Conservation (phyloP, 2,329 filamentous ascomycete species). For the Bisporella sp. region DNA sequence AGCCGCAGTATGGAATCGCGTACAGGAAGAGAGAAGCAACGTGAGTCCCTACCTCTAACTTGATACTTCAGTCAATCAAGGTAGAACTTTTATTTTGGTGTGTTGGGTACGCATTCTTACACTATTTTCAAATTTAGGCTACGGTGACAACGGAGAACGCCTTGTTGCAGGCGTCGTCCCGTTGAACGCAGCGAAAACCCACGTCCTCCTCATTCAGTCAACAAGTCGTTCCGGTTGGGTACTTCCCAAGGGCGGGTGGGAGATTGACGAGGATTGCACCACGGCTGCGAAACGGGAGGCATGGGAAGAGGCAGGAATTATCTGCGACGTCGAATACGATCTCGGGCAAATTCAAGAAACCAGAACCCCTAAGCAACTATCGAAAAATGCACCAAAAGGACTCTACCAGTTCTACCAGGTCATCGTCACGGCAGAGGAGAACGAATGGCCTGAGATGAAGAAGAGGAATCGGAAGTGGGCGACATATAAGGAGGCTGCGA, state of each 20-base stretch:
- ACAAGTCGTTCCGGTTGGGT: slow-evolving; percentile 91
- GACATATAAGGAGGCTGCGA: slow-evolving; percentile 72
- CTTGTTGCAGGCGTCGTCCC: slow-evolving; percentile 93
- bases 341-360: slow-evolving; percentile 82
- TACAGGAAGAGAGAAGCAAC: slow-evolving; percentile 71
- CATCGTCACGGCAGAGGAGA: slow-evolving; percentile 77
- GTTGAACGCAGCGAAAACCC: slow-evolving; percentile 75
- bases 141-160: slow-evolving; percentile 85
- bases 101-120: slow-evolving; percentile 21
- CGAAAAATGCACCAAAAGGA: slow-evolving; percentile 53
- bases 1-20: slow-evolving; percentile 64
- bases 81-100: too few species aligned
- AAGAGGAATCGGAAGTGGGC: slow-evolving; percentile 92
- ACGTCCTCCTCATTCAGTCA: slow-evolving; percentile 90
- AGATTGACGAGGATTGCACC: slow-evolving; percentile 82
- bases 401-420: slow-evolving; percentile 81
- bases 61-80: too few species aligned
- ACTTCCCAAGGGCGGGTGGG: slow-evolving; percentile 95
- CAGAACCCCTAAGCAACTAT: slow-evolving; percentile 68
- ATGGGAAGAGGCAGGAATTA: slow-evolving; percentile 96
- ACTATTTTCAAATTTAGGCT: slow-evolving; percentile 53
- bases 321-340: slow-evolving; percentile 76
- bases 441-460: slow-evolving; percentile 87
- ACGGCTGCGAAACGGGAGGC: slow-evolving; percentile 85
- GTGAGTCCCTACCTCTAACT: slow-evolving; percentile 46